phyloP scores from a whole-genome alignment of 2,329 filamentous ascomycete genomes.

The Calonectria henricotiae region DNA sequence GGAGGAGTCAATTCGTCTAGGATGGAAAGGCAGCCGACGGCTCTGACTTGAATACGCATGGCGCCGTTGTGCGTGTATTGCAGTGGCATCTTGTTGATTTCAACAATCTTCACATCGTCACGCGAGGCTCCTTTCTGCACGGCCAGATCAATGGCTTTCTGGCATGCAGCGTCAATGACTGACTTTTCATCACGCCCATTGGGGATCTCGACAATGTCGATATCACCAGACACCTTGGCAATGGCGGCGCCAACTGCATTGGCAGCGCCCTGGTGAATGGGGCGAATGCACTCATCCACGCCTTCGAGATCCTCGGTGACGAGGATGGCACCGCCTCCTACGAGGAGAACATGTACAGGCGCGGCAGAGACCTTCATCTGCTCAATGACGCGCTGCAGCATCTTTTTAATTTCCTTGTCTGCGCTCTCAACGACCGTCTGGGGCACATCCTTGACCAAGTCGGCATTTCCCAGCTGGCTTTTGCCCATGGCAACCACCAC shows the following conservation, averaged over 20 bases:
- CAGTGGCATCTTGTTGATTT: conserved; percentile 63
- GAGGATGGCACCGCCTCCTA: conserved; percentile 72
- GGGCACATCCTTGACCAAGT: conserved; percentile 52
- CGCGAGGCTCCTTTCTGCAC: conserved; percentile 54
- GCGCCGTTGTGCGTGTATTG: conserved; percentile 58
- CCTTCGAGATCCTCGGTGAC: conserved; percentile 66
- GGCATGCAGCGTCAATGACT: conserved; percentile 60
- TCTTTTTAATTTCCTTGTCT: conserved; percentile 60
- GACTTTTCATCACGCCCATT: conserved; percentile 59
- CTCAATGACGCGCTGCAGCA: conserved; percentile 70
- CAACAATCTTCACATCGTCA: conserved; percentile 62
- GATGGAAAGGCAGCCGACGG: conserved; percentile 56
- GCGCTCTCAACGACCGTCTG: conserved; percentile 45
- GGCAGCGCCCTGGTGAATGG: conserved; percentile 70
- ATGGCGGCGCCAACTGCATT: conserved; percentile 76
- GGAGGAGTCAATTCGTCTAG: conserved; percentile 51
- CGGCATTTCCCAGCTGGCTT: conserved; percentile 53
- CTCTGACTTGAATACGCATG: conserved; percentile 57
- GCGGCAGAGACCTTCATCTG: conserved; percentile 71
- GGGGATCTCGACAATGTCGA: conserved; percentile 69
- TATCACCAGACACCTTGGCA: conserved; percentile 68
- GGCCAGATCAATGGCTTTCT: conserved; percentile 55
- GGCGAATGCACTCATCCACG: conserved; percentile 67
- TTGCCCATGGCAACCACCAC: conserved; percentile 62
- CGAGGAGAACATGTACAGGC: conserved; percentile 69